These are phyloP conservation scores for Gilbertella persicaria DNA, from an alignment of 371 early-diverging fungal species.

Conservation along the genomic window DNA sequence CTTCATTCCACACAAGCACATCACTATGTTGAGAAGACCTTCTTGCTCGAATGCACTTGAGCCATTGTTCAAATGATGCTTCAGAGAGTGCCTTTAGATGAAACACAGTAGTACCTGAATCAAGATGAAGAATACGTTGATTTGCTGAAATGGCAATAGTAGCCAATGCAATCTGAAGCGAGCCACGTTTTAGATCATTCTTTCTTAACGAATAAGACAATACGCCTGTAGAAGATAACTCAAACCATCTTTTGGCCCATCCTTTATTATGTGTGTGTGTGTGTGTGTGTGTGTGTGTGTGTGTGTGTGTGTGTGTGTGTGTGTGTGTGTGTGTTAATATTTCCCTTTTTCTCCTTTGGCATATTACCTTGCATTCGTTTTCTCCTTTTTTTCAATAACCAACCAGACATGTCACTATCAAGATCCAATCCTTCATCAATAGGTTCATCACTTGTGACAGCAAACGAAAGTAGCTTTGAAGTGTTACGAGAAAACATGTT, in stretches of 20 bases:
- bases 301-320: no score
- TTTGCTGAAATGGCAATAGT: slow-evolving; percentile 60
- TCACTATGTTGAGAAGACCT: not conserved
- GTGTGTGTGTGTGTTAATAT: no score
- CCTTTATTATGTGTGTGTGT: slow-evolving; percentile 26
- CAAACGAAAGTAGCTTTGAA: slow-evolving; percentile 82
- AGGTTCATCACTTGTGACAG: slow-evolving; percentile 54
- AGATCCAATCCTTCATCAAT: slow-evolving; percentile 13
- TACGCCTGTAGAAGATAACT: slow-evolving; percentile 52
- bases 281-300: no score
- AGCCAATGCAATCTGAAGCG: slow-evolving; percentile 61
- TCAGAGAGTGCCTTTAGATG: slow-evolving; percentile 70
- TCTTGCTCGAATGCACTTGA: slow-evolving; percentile 30
- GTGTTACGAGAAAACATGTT: slow-evolving; percentile 88
- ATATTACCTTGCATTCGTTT: slow-evolving; percentile 74
- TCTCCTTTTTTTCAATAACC: slow-evolving; percentile 83
- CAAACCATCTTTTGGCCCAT: slow-evolving; percentile 77
- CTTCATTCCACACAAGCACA: slow-evolving; percentile 5
- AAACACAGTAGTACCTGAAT: slow-evolving; percentile 73
- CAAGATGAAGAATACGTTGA: slow-evolving; percentile 74
- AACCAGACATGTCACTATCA: slow-evolving; percentile 54
- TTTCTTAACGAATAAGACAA: slow-evolving; percentile 61
- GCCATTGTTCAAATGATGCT: slow-evolving; percentile 66
- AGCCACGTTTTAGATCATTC: slow-evolving; percentile 69
- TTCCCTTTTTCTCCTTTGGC: no score